A percentile compares a stretch with the other conserved stretches of the same genome.
phyloP scores from a whole-genome alignment of 306 rosid genomes.

The Castanea mollissima region DNA sequence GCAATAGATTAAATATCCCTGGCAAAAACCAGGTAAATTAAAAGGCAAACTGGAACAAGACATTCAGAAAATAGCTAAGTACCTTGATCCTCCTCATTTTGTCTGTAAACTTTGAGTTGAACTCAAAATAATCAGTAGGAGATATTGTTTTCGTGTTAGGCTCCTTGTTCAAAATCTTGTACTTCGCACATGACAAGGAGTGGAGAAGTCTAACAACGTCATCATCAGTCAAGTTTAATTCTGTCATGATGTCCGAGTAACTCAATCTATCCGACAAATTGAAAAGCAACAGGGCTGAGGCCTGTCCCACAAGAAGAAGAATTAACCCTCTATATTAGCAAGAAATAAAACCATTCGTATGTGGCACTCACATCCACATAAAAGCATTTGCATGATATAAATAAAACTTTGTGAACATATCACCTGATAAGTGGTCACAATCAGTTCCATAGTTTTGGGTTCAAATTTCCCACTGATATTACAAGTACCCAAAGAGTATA shows the following conservation, averaged over 20 bases:
- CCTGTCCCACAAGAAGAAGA: slow-evolving; percentile 42
- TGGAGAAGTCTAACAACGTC: slow-evolving; percentile 69
- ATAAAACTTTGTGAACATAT: neutral
- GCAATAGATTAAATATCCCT: neutral
- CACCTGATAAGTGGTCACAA: slow-evolving; percentile 85
- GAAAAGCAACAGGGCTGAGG: slow-evolving; percentile 75
- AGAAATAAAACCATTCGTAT: neutral
- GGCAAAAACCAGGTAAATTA: slow-evolving; percentile 38
- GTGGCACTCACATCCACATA: neutral
- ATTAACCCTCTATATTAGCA: neutral
- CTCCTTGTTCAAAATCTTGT: slow-evolving; percentile 74
- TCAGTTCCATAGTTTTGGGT: slow-evolving; percentile 60
- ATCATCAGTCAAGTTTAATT: slow-evolving; percentile 65
- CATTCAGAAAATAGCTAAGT: neutral
- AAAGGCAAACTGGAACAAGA: slow-evolving; percentile 5
- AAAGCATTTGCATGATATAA: neutral
- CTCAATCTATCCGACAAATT: slow-evolving; percentile 72
- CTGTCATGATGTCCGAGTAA: slow-evolving; percentile 76
- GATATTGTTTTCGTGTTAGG: slow-evolving; percentile 63
- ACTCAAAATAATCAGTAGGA: slow-evolving; percentile 54
- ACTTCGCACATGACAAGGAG: slow-evolving; percentile 85
- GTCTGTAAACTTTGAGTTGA: slow-evolving; percentile 78
- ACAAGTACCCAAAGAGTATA: slow-evolving; percentile 85
- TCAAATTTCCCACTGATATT: slow-evolving; percentile 71
- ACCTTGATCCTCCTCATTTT: slow-evolving; percentile 89